Conservation (phyloP, 768 basidiomycete genomes). For the Rhodotorula toruloides region DNA sequence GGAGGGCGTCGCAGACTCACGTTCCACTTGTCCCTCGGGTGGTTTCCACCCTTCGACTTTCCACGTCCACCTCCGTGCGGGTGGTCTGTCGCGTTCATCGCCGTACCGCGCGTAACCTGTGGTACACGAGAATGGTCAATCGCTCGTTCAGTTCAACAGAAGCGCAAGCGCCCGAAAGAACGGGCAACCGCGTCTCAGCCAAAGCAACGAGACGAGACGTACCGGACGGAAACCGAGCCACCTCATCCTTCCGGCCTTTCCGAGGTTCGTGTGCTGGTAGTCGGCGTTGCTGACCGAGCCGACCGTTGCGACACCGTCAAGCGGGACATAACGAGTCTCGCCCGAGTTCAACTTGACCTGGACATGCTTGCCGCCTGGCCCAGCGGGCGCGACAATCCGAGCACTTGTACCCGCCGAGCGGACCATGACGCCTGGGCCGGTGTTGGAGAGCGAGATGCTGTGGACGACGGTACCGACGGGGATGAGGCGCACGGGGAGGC, state of each 20-base stretch:
- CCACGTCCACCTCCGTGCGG: constrained; percentile 98
- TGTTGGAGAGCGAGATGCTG: constrained; percentile 68
- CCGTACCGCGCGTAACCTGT: constrained; percentile 23
- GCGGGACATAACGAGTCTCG: constrained; percentile 78
- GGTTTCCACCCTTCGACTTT: constrained; percentile 92
- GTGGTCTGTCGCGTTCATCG: constrained; percentile 45
- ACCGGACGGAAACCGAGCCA: constrained; percentile 3
- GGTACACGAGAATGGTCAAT: too few species aligned
- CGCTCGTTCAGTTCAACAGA: too few species aligned
- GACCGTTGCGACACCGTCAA: constrained; percentile 74
- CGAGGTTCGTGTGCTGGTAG: constrained; percentile 75
- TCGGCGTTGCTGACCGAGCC: constrained; percentile 86
- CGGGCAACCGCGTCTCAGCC: too few species aligned
- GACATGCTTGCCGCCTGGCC: constrained; percentile 64
- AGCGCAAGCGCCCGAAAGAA: too few species aligned
- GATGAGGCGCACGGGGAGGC: constrained; percentile 82
- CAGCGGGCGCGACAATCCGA: constrained; percentile 58
- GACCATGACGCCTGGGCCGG: constrained; percentile 73
- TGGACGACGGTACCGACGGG: constrained; percentile 90
- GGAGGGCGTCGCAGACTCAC: constrained; percentile 43
- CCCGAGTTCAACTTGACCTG: constrained; percentile 85
- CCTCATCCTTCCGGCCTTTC: constrained; percentile 73
- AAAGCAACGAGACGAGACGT: too few species aligned
- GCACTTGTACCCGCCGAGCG: constrained; percentile 84
- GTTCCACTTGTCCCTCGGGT: constrained; percentile 86